Percentiles rank a stretch among this genome's conserved stretches.
Evolutionary conservation across 1,284 basidiomycete species (phyloP).

Genomic region (Coniferiporia weirii): DNA sequence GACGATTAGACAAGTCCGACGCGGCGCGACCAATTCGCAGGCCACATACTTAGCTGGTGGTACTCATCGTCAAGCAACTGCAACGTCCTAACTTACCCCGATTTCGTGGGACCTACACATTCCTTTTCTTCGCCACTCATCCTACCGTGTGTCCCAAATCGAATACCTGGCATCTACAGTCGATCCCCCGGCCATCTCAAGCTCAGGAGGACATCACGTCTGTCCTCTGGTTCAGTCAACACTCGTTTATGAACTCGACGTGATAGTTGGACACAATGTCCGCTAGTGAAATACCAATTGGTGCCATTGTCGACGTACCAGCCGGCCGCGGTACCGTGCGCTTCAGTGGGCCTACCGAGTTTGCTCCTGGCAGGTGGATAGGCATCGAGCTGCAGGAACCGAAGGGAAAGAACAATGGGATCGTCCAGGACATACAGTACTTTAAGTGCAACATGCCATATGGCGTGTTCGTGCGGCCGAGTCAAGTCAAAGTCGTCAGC

Average conservation of each 20-base stretch:
- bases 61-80: not conserved
- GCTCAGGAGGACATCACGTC: not conserved
- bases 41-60: not conserved
- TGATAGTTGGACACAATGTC: slow-evolving; percentile 9
- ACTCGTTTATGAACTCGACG: not conserved
- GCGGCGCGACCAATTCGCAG: not conserved
- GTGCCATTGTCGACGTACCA: slow-evolving; percentile 68
- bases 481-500: slow-evolving; percentile 71
- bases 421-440: slow-evolving; percentile 79
- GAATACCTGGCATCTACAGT: not conserved
- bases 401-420: slow-evolving; percentile 95
- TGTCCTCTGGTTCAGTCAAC: not conserved
- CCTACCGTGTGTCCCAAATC: not conserved
- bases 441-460: slow-evolving; percentile 75
- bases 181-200: not conserved
- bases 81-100: not conserved
- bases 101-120: not conserved
- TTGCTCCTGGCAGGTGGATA: slow-evolving; percentile 90
- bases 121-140: not conserved
- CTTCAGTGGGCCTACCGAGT: slow-evolving; percentile 82
- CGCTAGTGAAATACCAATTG: slow-evolving; percentile 39
- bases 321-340: slow-evolving; percentile 82
- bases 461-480: slow-evolving; percentile 90
- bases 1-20: not conserved
- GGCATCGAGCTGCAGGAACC: slow-evolving; percentile 83